Conservation (phyloP, 163 green algal genomes). For the Chlorella variabilis region DNA sequence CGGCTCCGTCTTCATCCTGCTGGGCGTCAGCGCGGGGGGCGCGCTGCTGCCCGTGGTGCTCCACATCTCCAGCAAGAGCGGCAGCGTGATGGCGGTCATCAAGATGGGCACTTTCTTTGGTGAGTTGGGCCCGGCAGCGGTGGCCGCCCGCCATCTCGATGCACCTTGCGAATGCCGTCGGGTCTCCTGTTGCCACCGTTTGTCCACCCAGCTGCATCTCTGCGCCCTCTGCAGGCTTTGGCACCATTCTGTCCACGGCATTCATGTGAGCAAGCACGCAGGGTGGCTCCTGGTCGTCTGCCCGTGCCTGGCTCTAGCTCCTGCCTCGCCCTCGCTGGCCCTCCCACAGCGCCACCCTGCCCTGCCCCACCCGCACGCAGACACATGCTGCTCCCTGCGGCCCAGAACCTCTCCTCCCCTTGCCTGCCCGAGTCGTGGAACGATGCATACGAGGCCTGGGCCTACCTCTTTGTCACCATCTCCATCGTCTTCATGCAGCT, state of each 20-base stretch:
- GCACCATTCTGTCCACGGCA: conserved; percentile 52
- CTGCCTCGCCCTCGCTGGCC: too few relatives aligned
- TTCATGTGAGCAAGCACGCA: too few relatives aligned
- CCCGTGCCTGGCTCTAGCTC: too few relatives aligned
- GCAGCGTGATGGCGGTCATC: neutral
- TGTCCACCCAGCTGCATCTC: neutral
- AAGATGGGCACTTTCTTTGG: conserved; percentile 40
- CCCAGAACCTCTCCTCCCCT: neutral
- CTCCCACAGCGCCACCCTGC: too few relatives aligned
- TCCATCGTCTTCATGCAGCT: conserved; percentile 42
- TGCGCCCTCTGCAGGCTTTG: conserved; percentile 25
- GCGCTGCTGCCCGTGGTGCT: conserved; percentile 21
- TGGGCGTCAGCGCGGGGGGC: conserved; percentile 13
- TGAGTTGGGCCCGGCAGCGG: neutral
- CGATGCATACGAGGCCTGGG: conserved; percentile 39
- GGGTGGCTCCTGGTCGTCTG: too few relatives aligned
- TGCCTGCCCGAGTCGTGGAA: conserved; percentile 36
- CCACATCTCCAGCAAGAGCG: conserved; percentile 19
- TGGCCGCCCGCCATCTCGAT: neutral
- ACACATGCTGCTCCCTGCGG: conserved; percentile 45
- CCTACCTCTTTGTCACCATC: conserved; percentile 36
- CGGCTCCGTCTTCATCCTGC: conserved; percentile 40
- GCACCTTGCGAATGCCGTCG: neutral
- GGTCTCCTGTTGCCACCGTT: neutral
- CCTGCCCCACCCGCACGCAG: too few relatives aligned